phyloP scores from a whole-genome alignment of 352 stramenopile genomes.

The Pythium biforme region DNA sequence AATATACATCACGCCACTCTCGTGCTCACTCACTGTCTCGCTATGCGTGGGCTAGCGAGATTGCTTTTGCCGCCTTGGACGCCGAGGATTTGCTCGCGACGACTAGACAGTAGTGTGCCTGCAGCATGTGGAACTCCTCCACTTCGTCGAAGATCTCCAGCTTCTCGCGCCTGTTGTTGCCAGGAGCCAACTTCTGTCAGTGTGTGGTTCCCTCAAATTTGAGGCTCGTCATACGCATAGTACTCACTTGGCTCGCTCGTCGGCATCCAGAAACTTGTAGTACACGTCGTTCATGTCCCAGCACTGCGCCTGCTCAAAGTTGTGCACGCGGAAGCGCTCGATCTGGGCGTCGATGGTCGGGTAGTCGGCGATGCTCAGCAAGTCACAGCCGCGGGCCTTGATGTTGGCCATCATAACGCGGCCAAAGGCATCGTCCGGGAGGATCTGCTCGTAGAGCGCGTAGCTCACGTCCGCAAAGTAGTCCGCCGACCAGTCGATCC shows the following conservation, averaged over 20 bases:
- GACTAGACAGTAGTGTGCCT: conserved; percentile 90
- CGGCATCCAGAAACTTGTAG: conserved; percentile 79
- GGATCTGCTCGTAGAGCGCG: conserved; percentile 90
- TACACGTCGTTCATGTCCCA: conserved; percentile 93
- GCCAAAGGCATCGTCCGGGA: conserved; percentile 88
- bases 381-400: conserved; percentile 83
- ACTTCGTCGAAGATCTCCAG: conserved; percentile 93
- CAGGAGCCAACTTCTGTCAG: conserved; percentile 1
- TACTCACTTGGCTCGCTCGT: conserved; percentile 69
- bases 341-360: conserved; percentile 75
- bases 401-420: conserved; percentile 91
- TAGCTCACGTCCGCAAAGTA: conserved; percentile 81
- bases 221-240: neutral
- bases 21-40: conserved; percentile 1
- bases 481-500: conserved; percentile 65
- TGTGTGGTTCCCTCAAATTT: no score
- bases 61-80: conserved; percentile 21
- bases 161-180: conserved; percentile 53
- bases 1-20: neutral
- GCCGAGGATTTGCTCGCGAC: conserved; percentile 27
- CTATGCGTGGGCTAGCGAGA: conserved; percentile 21
- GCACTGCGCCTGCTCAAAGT: conserved; percentile 72
- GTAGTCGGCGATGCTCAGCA: conserved; percentile 84
- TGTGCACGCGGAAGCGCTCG: conserved; percentile 61
- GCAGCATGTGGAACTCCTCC: conserved; percentile 91